A percentile compares a stretch with the other conserved stretches of the same genome.
Conservation (phyloP, 2,329 filamentous ascomycete species). For the Curvularia sp. region DNA sequence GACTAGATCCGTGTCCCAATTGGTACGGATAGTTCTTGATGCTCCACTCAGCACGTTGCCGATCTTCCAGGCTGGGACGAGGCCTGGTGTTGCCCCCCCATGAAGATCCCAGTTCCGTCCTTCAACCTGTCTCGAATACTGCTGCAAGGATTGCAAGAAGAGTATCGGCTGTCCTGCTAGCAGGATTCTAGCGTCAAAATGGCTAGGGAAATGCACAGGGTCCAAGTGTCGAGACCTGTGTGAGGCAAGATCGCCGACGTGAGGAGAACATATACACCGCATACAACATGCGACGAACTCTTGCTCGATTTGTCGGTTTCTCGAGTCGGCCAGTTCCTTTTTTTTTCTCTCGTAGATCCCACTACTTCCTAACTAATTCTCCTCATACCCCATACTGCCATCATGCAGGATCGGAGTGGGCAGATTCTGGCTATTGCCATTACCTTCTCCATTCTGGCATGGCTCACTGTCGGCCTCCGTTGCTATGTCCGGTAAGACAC, state of each 20-base stretch:
- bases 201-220: constrained; percentile 8
- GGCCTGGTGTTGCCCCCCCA: constrained; percentile 17
- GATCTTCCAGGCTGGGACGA: constrained; percentile 12
- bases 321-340: constrained; percentile 3
- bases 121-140: constrained; percentile 15
- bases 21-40: constrained; percentile 1
- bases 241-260: constrained; percentile 17
- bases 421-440: constrained; percentile 42
- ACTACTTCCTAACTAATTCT: not conserved
- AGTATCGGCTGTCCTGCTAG: constrained; percentile 19
- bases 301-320: constrained; percentile 2
- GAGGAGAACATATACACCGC: constrained; percentile 4
- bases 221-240: constrained; percentile 21
- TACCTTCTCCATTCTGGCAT: constrained; percentile 48
- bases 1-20: not conserved
- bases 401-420: constrained; percentile 39
- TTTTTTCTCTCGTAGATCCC: constrained; percentile 8
- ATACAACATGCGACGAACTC: constrained; percentile 21
- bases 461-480: constrained; percentile 49
- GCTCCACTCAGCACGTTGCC: constrained; percentile 19
- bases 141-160: constrained; percentile 15
- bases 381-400: constrained; percentile 5
- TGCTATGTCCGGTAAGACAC: constrained; percentile 47
- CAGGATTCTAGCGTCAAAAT: constrained; percentile 19
- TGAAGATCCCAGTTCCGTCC: constrained; percentile 16